These are phyloP conservation scores for Heritiera littoralis DNA, from an alignment of 345 rosid genomes.

Conservation along the genomic window DNA sequence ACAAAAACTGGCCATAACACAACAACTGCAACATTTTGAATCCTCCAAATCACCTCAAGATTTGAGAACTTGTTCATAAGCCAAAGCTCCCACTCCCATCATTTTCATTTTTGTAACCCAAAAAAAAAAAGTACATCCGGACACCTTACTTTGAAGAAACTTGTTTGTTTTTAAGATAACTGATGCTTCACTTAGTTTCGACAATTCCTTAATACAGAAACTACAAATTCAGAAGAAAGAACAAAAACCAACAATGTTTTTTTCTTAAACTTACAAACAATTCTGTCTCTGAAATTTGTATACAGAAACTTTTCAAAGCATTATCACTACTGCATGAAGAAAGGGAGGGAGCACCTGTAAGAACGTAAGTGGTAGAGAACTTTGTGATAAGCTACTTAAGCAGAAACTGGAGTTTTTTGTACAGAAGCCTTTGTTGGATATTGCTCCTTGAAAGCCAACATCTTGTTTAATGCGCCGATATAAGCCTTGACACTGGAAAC, in stretches of 20 bases:
- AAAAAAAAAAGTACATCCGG: too few relatives aligned
- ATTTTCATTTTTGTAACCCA: too few relatives aligned
- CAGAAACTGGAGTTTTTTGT: constrained; percentile 40
- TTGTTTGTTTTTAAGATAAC: not conserved
- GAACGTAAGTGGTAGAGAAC: not conserved
- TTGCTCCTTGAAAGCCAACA: constrained; percentile 60
- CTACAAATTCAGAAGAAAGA: not conserved
- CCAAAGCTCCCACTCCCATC: too few relatives aligned
- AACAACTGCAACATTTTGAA: too few relatives aligned
- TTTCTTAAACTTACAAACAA: not conserved
- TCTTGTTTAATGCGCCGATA: constrained; percentile 81
- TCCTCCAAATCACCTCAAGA: too few relatives aligned
- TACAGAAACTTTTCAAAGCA: constrained; percentile 6
- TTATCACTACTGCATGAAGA: not conserved
- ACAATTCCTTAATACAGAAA: not conserved
- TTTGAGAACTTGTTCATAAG: too few relatives aligned
- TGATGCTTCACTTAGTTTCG: not conserved
- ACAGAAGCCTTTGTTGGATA: constrained; percentile 29
- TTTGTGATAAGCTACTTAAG: constrained; percentile 28
- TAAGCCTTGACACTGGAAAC: constrained; percentile 96
- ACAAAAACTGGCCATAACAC: too few relatives aligned
- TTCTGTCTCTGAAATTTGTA: not conserved
- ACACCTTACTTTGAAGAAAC: not conserved
- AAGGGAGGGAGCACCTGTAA: not conserved
- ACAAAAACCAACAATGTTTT: not conserved